Evolutionary conservation across 345 rosid genomes (phyloP).

Genomic region (Barbarea vulgaris): DNA sequence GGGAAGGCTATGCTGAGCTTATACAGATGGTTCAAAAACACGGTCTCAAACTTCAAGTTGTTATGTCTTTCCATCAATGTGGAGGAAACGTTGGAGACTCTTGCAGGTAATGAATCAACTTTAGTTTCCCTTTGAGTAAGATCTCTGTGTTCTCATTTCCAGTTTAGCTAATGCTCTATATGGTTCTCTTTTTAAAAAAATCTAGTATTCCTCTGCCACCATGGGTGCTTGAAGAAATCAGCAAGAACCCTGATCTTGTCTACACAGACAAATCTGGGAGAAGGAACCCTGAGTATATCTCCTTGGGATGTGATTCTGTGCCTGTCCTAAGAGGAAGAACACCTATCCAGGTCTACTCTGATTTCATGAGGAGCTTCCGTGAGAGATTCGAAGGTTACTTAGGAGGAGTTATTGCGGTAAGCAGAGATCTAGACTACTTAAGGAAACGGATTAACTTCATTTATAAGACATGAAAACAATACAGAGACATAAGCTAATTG

Average conservation of each 20-base stretch:
- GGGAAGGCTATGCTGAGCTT: constrained; percentile 96
- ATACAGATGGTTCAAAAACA: constrained; percentile 82
- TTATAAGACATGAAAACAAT: neutral
- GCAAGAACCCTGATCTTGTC: constrained; percentile 87
- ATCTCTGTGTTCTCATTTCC: constrained; percentile 10
- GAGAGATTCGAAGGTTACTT: constrained; percentile 67
- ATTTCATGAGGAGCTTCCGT: constrained; percentile 93
- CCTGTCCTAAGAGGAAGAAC: constrained; percentile 88
- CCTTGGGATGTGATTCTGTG: constrained; percentile 85
- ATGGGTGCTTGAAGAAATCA: constrained; percentile 95
- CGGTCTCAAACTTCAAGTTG: constrained; percentile 86
- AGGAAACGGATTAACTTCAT: constrained; percentile 2
- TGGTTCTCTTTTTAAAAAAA: constrained; percentile 19
- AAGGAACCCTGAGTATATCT: constrained; percentile 90
- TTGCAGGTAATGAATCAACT: constrained; percentile 70
- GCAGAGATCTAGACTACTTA: constrained; percentile 24
- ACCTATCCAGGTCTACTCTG: constrained; percentile 88
- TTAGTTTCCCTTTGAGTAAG: neutral
- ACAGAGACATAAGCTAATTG: constrained; percentile 5
- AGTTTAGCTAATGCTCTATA: constrained; percentile 29
- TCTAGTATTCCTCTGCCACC: constrained; percentile 91
- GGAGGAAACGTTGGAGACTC: constrained; percentile 99
- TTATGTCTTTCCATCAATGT: constrained; percentile 99
- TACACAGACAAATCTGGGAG: constrained; percentile 90
- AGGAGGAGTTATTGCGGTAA: constrained; percentile 79